These are phyloP conservation scores for Colletotrichum brevisporum DNA, from an alignment of 2,329 filamentous ascomycete genomes.

Conservation along the genomic window DNA sequence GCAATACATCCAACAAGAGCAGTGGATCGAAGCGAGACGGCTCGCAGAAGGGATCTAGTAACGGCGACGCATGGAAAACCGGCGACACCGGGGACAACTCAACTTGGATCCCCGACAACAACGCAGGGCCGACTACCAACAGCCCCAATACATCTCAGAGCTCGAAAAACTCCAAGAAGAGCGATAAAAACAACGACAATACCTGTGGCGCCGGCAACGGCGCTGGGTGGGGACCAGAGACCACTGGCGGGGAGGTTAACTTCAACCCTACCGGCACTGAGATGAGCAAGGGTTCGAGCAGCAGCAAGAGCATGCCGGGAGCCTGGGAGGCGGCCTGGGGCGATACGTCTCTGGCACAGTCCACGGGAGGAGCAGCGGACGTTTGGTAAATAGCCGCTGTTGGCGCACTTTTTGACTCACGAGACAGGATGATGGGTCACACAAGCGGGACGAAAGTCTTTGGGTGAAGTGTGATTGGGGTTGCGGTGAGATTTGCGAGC, in stretches of 20 bases:
- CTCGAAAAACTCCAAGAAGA: conserved; percentile 29
- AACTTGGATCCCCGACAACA: conserved; percentile 27
- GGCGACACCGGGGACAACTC: conserved; percentile 23
- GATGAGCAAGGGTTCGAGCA: conserved; percentile 32
- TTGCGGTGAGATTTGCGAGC: too few species aligned
- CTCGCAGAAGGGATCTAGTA: conserved; percentile 16
- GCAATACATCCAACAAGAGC: conserved; percentile 24
- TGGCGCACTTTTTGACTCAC: too few species aligned
- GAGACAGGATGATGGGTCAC: too few species aligned
- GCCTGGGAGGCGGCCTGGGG: conserved; percentile 38
- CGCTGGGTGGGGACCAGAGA: conserved; percentile 31
- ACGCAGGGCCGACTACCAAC: conserved; percentile 29
- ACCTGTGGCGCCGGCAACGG: conserved; percentile 14
- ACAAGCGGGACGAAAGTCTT: too few species aligned
- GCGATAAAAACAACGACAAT: conserved; percentile 15
- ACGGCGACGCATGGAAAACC: conserved; percentile 12
- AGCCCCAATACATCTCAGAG: conserved; percentile 27
- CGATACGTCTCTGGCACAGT: conserved; percentile 35
- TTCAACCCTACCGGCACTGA: conserved; percentile 28
- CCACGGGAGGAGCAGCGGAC: conserved; percentile 28
- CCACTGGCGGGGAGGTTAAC: conserved; percentile 21
- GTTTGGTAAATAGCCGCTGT: conserved; percentile 13
- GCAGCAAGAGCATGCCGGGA: conserved; percentile 41
- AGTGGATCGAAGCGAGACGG: conserved; percentile 26
- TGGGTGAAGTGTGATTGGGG: too few species aligned